Percentiles rank a stretch among this genome's conserved stretches.
phyloP scores from a whole-genome alignment of 257 asterid species.

The Cinchona pubescens region DNA sequence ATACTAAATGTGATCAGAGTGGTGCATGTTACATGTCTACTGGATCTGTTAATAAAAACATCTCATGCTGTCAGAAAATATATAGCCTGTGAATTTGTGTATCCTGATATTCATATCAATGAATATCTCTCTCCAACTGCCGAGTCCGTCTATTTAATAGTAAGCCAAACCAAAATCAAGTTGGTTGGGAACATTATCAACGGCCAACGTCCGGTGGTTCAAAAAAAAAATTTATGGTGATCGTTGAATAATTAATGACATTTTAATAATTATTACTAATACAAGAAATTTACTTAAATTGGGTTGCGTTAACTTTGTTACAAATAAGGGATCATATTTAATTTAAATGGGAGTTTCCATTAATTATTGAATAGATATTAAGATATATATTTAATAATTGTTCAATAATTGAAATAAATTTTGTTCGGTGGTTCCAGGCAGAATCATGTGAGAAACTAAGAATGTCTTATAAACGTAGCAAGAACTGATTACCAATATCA shows the following conservation, averaged over 20 bases:
- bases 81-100: background rate
- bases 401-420: no score
- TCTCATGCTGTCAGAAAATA: background rate
- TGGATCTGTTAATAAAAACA: background rate
- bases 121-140: background rate
- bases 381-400: no score
- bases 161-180: background rate
- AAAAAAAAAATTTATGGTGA: no score
- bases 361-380: no score
- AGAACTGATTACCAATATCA: background rate
- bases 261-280: no score
- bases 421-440: background rate
- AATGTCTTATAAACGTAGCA: background rate
- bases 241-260: no score
- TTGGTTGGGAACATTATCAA: background rate
- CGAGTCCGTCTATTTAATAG: background rate
- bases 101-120: background rate
- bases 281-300: no score
- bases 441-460: background rate
- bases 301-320: no score
- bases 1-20: background rate
- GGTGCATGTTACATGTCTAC: background rate
- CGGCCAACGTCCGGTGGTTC: no score
- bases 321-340: no score
- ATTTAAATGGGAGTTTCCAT: no score